Conservation (phyloP, 768 basidiomycete species). For the Pulveroboletus frians region DNA sequence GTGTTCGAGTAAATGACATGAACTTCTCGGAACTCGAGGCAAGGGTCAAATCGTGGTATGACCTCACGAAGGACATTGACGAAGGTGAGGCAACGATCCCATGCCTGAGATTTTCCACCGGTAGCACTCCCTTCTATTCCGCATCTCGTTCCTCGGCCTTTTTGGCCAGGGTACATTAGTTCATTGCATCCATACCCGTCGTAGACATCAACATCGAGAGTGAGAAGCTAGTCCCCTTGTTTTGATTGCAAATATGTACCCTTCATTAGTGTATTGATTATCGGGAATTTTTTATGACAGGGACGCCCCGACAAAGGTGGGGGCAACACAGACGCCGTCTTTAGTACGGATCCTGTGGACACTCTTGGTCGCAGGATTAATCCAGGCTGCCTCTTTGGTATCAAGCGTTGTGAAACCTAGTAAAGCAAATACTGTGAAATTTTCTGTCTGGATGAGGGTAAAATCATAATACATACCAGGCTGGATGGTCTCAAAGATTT, state of each 20-base stretch:
- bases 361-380: conserved; percentile 73
- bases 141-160: conserved; percentile 31
- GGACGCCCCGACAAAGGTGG: conserved; percentile 84
- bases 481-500: conserved; percentile 96
- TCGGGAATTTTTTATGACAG: conserved; percentile 56
- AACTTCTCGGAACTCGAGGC: too few species aligned
- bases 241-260: not conserved
- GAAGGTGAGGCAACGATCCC: too few species aligned
- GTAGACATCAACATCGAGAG: conserved; percentile 8
- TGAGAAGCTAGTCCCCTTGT: not conserved
- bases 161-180: conserved; percentile 32
- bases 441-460: not conserved
- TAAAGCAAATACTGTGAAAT: conserved; percentile 2
- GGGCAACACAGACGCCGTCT: conserved; percentile 74
- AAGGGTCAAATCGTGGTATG: too few species aligned
- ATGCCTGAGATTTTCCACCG: too few species aligned
- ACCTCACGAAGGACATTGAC: too few species aligned
- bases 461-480: conserved; percentile 48
- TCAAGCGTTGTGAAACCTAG: conserved; percentile 86
- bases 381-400: conserved; percentile 77
- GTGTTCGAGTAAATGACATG: too few species aligned
- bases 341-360: conserved; percentile 85
- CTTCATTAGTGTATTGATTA: not conserved
- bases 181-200: conserved; percentile 32
- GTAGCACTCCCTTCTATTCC: conserved; percentile 18